Base-by-base conservation (phyloP, 78 protist species). In the Cyanophora paradoxa region DNA sequence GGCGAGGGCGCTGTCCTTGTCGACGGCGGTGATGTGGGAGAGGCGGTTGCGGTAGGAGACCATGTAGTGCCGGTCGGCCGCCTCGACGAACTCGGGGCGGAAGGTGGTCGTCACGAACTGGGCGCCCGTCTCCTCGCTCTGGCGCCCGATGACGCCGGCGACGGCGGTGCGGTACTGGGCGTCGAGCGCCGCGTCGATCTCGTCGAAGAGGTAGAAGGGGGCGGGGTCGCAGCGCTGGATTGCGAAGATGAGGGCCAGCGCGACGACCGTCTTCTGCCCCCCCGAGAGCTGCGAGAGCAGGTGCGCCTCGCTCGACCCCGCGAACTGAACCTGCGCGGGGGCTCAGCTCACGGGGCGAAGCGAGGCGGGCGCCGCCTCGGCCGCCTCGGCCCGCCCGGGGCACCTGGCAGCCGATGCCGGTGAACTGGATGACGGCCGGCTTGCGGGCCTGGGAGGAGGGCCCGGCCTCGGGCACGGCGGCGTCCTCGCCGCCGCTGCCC, bases 171-270 rank as follows among this genome's bases (percentile, higher is more conserved):
- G 77, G 57, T 90, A 81, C 59, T 66, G 50, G 4, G 84, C 82
- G 80, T 98, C 99, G 28, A 98, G 88, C 10, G 92, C 93, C 17
- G 98, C 87, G 70, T 98, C 99, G 42, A 98, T 88, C 85, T 98
- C 99, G 69, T 98, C 99, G 59, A 98, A 93, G 7, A 96, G 76
- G 69, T 98, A 98, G 83, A 98, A 98, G 26, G 99, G 99, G 3
- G 99, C 97, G 0, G 98, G 97, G 59, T 96, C 99, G 14, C 91
- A 78, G n/a, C 86, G 75, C 77, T 97, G 99, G 30, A 97, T 94
- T 20, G 99, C 98, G 30, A 97, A 95, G 40, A 97, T 94, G 26
- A 97, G 68, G 5, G 95, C 77, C 11, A 97, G 88, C n/a, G 99
- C 95, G 2, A 96, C 97, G 26, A 97, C 48, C n/a, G 97, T 73